Evolutionary conservation across 306 rosid genomes (phyloP), one percentile per base, ranked within the genome.

Genomic region (Dalbergia oliveri): DNA sequence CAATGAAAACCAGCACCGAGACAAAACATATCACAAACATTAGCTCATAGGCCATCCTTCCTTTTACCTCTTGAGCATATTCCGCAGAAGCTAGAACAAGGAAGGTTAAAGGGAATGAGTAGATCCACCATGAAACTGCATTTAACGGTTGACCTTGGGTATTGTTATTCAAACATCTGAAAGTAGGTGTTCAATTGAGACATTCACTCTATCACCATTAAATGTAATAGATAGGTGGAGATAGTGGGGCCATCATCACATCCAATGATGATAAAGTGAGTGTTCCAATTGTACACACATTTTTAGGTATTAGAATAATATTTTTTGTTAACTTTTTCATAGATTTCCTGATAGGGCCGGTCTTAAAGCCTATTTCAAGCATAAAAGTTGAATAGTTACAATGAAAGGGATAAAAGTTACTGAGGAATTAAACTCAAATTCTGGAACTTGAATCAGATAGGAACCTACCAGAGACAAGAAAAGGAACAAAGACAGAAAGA

Each of bases 401-500:
- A 49, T 44, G 47, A 57, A 66, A 65, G 63, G 10, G 26, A 49
- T 6, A 16, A 37, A 15, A 54, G 8, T 37, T 4, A 15, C 9
- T 26, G 11, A 13, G 21, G 1, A 13, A 4, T 21, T 49, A 7
- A 35, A 35, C 57, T 47, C 47, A 51, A 45, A 75, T 13, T 16
- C 37, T 47, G 31, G 21, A 39, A 63, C 39, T 72, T 51, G 73
- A 64, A 33, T 33, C 1, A 33, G 21, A 61, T 19, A 56, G 43
- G 75, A 72, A 67, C 53, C 47, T 82, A 90, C 90, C 90, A 85
- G 81, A 34, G 90, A 83, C 53, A 79, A 66, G 37, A 86, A 84
- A 34, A 84, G 89, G 80, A 90, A 90, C 31, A 84, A 62, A 16
- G 90, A 86, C 33, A 86, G 88, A 77, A 86, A 90, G 79, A 90